Base-by-base conservation (phyloP, 768 basidiomycete genomes). In the Suillus discolor region DNA sequence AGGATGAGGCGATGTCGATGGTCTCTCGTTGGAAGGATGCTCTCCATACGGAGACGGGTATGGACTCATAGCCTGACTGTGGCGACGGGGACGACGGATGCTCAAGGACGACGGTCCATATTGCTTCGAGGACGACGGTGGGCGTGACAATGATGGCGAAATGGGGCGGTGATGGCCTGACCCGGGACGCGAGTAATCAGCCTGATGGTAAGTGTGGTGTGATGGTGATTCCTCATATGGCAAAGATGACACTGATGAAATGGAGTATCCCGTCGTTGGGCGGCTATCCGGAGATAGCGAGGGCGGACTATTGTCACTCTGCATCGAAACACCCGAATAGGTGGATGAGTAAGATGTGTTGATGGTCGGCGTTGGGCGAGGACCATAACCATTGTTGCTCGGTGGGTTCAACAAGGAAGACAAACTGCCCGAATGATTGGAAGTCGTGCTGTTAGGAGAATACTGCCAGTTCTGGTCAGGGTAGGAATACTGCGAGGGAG, bases 21-120 rank as follows among this genome's bases (percentile, higher is more conserved):
- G 89, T 47, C 90, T 85, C 67, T 88, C 87, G 18, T 41, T 42
- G 61, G 86, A 85, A 23, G 77, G 68, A 54, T 84, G 80, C 63
- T 89, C 85, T 66, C 88, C 89, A 76, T 94, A 94, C 54, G 92
- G 91, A 67, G 87, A 89, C 20, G 93, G 93, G 77, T 94, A 94
- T 15, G 93, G 93, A 71, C 88, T 91, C 83, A 94, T 89, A 1
- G 92, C 93, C 75, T 94, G 93, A 74, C 90, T 92, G 76, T 94
- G 93, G 65, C 93, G 85, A 53, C 93, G 84, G 54, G 85, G 84
- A 38, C 93, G 84, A 34, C 91, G 86, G 42, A 94, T 84, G 74
- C 89, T 88, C 62, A 92, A 77, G 18, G 89, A 86, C 28, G 79
- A 81, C 7, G 82, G 75, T 47, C 79, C 79, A 69, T 81, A 84